phyloP scores from a whole-genome alignment of 2,329 filamentous ascomycete species.

The Talaromyces albobiverticillius region DNA sequence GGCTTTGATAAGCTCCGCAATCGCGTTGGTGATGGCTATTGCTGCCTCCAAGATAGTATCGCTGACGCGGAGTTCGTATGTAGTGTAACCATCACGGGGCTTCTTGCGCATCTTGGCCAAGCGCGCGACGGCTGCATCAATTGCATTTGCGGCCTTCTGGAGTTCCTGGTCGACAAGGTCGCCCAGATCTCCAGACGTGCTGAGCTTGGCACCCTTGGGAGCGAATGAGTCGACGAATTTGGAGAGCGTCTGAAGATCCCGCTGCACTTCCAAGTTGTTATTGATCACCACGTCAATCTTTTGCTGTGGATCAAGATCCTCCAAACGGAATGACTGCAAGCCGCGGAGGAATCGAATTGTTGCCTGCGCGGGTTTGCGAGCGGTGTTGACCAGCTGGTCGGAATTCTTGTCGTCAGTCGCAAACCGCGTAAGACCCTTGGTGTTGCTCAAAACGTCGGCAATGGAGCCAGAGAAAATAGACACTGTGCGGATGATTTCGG shows the following conservation, averaged over 20 bases:
- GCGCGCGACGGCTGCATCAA: conserved; percentile 84
- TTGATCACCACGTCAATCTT: conserved; percentile 98
- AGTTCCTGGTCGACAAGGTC: conserved; percentile 91
- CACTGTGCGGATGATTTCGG: conserved; percentile 89
- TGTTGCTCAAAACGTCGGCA: conserved; percentile 91
- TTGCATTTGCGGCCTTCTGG: conserved; percentile 89
- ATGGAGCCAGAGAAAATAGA: conserved; percentile 87
- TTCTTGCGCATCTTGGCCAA: conserved; percentile 93
- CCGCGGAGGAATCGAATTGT: conserved; percentile 94
- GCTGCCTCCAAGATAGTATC: conserved; percentile 93
- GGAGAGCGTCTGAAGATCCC: conserved; percentile 88
- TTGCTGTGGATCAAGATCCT: conserved; percentile 83
- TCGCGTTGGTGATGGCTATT: conserved; percentile 88
- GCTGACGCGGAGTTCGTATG: conserved; percentile 93
- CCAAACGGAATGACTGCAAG: conserved; percentile 88
- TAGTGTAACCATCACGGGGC: conserved; percentile 90
- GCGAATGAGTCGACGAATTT: conserved; percentile 91
- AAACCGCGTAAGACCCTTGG: conserved; percentile 89
- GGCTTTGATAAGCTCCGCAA: conserved; percentile 90
- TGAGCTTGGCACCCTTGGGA: conserved; percentile 79
- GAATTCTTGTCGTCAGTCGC: conserved; percentile 94
- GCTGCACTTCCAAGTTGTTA: conserved; percentile 93
- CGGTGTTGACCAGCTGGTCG: conserved; percentile 77
- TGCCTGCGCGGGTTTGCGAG: conserved; percentile 77
- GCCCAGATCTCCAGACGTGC: conserved; percentile 77